Evolutionary conservation across 306 rosid species (phyloP).

Genomic region (Begonia fuchsioides): DNA sequence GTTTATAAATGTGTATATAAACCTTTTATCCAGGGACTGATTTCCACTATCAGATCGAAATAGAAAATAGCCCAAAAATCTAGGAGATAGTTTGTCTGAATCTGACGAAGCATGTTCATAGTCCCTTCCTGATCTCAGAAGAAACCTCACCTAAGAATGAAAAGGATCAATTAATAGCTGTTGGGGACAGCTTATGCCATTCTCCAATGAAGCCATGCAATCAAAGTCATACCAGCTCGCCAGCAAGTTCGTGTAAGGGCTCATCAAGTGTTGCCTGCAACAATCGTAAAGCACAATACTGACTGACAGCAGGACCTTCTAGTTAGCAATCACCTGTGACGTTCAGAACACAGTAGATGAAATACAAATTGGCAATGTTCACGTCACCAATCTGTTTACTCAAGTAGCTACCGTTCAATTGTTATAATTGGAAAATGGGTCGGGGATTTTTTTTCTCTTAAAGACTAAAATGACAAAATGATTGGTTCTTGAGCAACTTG

Average conservation of each 20-base stretch:
- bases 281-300: slow-evolving; percentile 81
- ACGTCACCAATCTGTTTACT: slow-evolving; percentile 3
- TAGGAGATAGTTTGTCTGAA: slow-evolving; percentile 63
- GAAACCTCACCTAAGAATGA: slow-evolving; percentile 73
- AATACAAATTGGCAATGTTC: neutral
- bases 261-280: slow-evolving; percentile 96
- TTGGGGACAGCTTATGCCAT: slow-evolving; percentile 8
- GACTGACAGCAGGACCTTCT: slow-evolving; percentile 97
- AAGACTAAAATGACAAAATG: no score
- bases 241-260: slow-evolving; percentile 94
- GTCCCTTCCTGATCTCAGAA: slow-evolving; percentile 91
- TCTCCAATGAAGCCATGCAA: slow-evolving; percentile 2
- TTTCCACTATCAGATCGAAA: slow-evolving; percentile 53
- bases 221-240: slow-evolving; percentile 64
- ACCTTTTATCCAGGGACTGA: slow-evolving; percentile 71
- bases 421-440: no score
- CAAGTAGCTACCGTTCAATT: slow-evolving; percentile 1
- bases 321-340: slow-evolving; percentile 88
- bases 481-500: no score
- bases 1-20: slow-evolving; percentile 6
- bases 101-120: slow-evolving; percentile 58
- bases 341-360: slow-evolving; percentile 15
- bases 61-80: slow-evolving; percentile 82
- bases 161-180: slow-evolving; percentile 9
- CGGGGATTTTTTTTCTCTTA: no score